A percentile compares a stretch with the other conserved stretches of the same genome.
These are phyloP conservation scores for Cytospora schulzeri DNA, from an alignment of 2,329 filamentous ascomycete genomes.

Conservation along the genomic window DNA sequence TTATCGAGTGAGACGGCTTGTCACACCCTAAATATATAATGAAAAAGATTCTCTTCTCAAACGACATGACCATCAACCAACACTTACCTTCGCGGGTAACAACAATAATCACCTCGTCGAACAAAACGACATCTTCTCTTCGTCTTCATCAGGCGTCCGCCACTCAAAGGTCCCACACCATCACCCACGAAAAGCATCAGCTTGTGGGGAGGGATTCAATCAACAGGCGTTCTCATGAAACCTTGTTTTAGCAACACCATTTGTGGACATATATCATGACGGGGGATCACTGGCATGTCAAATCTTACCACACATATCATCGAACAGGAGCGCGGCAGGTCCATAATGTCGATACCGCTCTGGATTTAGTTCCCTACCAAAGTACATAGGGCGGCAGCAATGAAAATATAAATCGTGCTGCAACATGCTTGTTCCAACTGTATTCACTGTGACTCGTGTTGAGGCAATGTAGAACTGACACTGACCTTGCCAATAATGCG, in stretches of 20 bases:
- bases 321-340: conserved; percentile 5
- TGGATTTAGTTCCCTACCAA: conserved; percentile 11
- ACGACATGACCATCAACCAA: conserved; percentile 14
- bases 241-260: conserved; percentile 14
- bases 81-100: neutral
- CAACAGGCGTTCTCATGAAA: conserved; percentile 5
- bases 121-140: conserved; percentile 12
- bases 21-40: neutral
- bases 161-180: neutral
- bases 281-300: conserved; percentile 17
- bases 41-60: conserved; percentile 11
- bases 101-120: conserved; percentile 10
- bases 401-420: conserved; percentile 5
- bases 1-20: neutral
- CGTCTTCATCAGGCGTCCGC: conserved; percentile 16
- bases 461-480: neutral
- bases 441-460: neutral
- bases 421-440: neutral
- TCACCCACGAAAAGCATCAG: neutral
- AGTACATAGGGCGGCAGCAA: conserved; percentile 14
- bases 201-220: neutral
- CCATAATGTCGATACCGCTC: neutral
- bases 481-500: too few relatives aligned
- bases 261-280: conserved; percentile 19
- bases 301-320: conserved; percentile 14